Conservation (phyloP, 2,329 filamentous ascomycete species). For the Hyphodiscus sp. region DNA sequence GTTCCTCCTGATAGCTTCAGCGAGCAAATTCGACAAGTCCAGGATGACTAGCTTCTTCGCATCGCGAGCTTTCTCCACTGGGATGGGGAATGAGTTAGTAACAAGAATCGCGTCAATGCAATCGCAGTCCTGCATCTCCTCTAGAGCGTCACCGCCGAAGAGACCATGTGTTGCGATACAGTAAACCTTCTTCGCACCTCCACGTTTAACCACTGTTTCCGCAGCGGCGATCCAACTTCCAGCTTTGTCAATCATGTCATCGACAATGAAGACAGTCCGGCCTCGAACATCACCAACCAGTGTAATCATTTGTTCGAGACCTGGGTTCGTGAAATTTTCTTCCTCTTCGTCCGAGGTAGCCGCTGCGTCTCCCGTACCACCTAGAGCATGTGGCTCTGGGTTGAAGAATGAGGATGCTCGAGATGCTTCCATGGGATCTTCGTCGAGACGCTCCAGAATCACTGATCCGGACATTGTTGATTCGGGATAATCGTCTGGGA, state of each 20-base stretch:
- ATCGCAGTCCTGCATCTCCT: constrained; percentile 85
- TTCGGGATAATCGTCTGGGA: constrained; percentile 81
- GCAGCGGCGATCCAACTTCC: constrained; percentile 96
- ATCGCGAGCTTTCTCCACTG: constrained; percentile 61
- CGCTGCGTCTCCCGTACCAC: constrained; percentile 78
- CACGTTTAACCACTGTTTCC: constrained; percentile 91
- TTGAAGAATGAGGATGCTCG: constrained; percentile 76
- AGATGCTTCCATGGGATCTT: constrained; percentile 77
- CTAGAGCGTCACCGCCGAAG: constrained; percentile 83
- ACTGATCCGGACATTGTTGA: constrained; percentile 60
- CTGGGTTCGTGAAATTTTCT: constrained; percentile 72
- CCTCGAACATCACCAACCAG: constrained; percentile 92
- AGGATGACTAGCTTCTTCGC: constrained; percentile 82
- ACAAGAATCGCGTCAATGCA: constrained; percentile 93
- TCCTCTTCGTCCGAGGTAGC: constrained; percentile 88
- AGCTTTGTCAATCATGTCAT: constrained; percentile 98
- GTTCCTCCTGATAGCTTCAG: constrained; percentile 91
- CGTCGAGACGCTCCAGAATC: constrained; percentile 48
- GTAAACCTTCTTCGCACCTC: constrained; percentile 87
- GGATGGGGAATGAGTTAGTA: constrained; percentile 94
- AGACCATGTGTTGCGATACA: constrained; percentile 96
- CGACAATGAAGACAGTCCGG: constrained; percentile 86
- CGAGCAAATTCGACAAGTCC: constrained; percentile 79
- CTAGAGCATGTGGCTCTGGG: constrained; percentile 60
- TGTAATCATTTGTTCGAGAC: constrained; percentile 90